Evolutionary conservation across 2,329 filamentous ascomycete species (phyloP), one percentile per base, ranked within the genome.

Genomic region (Scleromitrula shiraiana): DNA sequence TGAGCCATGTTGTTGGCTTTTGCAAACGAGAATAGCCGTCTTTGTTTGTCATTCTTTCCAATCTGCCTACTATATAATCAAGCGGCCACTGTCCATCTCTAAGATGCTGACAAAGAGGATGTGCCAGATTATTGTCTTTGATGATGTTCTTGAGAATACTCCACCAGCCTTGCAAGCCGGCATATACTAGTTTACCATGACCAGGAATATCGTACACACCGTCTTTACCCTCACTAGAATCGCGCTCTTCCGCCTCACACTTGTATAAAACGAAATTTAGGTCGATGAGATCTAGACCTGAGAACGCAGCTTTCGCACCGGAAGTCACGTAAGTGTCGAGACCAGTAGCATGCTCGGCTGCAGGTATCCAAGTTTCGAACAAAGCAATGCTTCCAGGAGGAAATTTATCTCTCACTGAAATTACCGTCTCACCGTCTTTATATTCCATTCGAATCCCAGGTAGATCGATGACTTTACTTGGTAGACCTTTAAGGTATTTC

Each of bases 151-250:
- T 83, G 35, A 98, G 70, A 1, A 95, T 73, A 64, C 89, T 96
- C 89, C 91, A 95, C 91, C 93, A 98, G 30, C 94, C 94, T 65
- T 98, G 93, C n/a, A 98, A 75, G 52, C 93, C 93, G 51, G 91
- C 91, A 65, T 97, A 98, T 2, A 96, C 87, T 35, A 96, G 76
- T 50, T 85, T 81, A 2, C 90, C 91, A 62, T 89, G 74, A 1
- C 83, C 82, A 1, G 93, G 93, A 54, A 98, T 84, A 44, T 82
- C 78, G 68, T 97, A 98, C 7, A 83, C 82, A n/a, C 93, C 91
- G 63, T 96, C 88, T 51, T 78, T 76, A 4, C 88, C 88, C 43
- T 76, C 77, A 54, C 85, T 95, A 6, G 78, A 80, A 57, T 93
- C 88, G 40, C 80, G 78, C 66, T 87, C 94, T 65, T 98, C 93